Percentiles rank a stretch among this genome's conserved stretches.
Evolutionary conservation across 169 alveolate species (phyloP).

Genomic region (Plasmodium adleri): DNA sequence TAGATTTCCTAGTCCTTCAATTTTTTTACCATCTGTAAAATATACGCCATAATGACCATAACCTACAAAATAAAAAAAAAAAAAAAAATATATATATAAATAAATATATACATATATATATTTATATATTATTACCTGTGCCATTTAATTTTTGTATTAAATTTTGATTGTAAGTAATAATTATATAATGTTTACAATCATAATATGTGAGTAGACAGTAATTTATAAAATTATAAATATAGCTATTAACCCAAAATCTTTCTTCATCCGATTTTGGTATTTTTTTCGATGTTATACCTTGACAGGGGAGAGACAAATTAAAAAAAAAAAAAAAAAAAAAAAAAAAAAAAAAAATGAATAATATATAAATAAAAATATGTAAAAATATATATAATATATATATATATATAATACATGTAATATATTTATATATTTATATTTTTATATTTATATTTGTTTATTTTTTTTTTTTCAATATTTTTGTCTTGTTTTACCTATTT

Average conservation of each 20-base stretch:
- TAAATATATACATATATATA: too few relatives aligned
- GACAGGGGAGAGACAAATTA: background rate
- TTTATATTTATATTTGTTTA: background rate
- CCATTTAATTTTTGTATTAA: conserved; percentile 69
- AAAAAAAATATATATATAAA: too few relatives aligned
- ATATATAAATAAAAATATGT: background rate
- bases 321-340: background rate
- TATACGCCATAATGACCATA: conserved; percentile 62
- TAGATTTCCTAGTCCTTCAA: conserved; percentile 55
- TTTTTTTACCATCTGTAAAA: conserved; percentile 70
- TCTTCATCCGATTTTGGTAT: conserved; percentile 53
- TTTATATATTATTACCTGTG: conserved; percentile 25
- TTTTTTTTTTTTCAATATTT: conserved; percentile 1
- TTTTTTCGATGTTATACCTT: conserved; percentile 53
- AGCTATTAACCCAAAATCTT: conserved; percentile 59
- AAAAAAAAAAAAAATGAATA: background rate
- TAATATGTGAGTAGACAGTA: conserved; percentile 43
- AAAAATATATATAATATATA: background rate
- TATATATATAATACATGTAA: too few relatives aligned
- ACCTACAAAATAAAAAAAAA: conserved; percentile 2
- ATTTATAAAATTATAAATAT: conserved; percentile 68
- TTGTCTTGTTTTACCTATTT: conserved; percentile 42
- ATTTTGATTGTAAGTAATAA: conserved; percentile 32
- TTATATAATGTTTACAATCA: conserved; percentile 70
- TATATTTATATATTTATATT: background rate